These are phyloP conservation scores for Chalciporus sphaerocephalus DNA, from an alignment of 768 basidiomycete genomes.

Conservation along the genomic window DNA sequence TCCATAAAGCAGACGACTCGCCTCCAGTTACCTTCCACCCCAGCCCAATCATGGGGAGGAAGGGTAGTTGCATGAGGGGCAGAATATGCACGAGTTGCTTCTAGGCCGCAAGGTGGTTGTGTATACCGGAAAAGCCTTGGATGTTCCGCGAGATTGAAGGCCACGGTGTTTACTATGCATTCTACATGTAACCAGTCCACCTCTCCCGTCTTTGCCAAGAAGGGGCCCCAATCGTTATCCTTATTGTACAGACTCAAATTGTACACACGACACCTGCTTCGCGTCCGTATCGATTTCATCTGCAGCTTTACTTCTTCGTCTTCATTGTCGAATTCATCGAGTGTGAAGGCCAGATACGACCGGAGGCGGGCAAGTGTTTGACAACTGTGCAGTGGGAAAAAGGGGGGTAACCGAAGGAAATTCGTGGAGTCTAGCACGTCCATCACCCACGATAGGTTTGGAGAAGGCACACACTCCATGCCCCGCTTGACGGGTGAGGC, in stretches of 20 bases:
- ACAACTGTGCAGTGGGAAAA: constrained; percentile 9
- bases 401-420: constrained; percentile 29
- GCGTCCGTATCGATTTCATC: constrained; percentile 36
- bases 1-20: constrained; percentile 77
- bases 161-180: constrained; percentile 51
- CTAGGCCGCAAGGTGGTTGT: constrained; percentile 47
- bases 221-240: constrained; percentile 59
- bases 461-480: constrained; percentile 30
- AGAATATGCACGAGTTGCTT: constrained; percentile 51
- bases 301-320: constrained; percentile 22
- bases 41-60: constrained; percentile 59
- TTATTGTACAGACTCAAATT: constrained; percentile 55
- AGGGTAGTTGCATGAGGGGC: constrained; percentile 40
- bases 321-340: constrained; percentile 33
- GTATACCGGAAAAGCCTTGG: constrained; percentile 33
- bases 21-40: constrained; percentile 71
- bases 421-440: constrained; percentile 37
- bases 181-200: constrained; percentile 66
- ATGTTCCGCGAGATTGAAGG: constrained; percentile 49
- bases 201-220: constrained; percentile 30
- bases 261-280: constrained; percentile 58
- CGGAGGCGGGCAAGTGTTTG: constrained; percentile 44
- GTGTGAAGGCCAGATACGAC: constrained; percentile 44
- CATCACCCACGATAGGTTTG: constrained; percentile 46
- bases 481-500: constrained; percentile 28